Evolutionary conservation across 768 basidiomycete genomes (phyloP).

Genomic region (Calvatia gigantea): DNA sequence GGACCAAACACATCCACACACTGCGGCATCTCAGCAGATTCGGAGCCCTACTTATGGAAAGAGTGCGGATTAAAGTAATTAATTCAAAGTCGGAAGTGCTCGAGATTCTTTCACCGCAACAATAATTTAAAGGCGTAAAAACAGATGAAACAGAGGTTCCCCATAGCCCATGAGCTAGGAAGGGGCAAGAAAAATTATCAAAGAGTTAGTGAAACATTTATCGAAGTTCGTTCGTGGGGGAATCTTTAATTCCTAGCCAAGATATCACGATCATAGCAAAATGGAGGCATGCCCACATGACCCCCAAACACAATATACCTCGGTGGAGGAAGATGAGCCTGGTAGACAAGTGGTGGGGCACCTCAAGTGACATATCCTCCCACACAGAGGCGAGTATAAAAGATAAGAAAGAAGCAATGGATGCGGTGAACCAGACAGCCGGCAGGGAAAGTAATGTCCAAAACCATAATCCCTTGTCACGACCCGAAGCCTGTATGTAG

Average conservation of each 20-base stretch:
- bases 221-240: no score
- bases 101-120: no score
- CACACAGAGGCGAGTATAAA: background rate
- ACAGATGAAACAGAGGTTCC: no score
- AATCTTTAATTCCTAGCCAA: background rate
- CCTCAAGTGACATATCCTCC: background rate
- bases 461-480: background rate
- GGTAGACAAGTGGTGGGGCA: background rate
- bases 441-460: background rate
- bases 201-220: no score
- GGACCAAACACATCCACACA: no score
- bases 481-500: background rate
- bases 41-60: no score
- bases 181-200: no score
- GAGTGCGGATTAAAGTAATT: no score
- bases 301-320: background rate
- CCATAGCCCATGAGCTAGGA: no score
- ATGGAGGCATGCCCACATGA: background rate
- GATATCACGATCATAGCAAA: background rate
- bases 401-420: background rate
- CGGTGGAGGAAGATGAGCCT: background rate
- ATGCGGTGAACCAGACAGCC: background rate
- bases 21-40: no score
- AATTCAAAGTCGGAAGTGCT: no score
- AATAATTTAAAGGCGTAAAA: no score